A percentile compares a stretch with the other conserved stretches of the same genome.
Evolutionary conservation across 2,329 filamentous ascomycete species (phyloP).

Genomic region (Fusarium pseudograminearum): DNA sequence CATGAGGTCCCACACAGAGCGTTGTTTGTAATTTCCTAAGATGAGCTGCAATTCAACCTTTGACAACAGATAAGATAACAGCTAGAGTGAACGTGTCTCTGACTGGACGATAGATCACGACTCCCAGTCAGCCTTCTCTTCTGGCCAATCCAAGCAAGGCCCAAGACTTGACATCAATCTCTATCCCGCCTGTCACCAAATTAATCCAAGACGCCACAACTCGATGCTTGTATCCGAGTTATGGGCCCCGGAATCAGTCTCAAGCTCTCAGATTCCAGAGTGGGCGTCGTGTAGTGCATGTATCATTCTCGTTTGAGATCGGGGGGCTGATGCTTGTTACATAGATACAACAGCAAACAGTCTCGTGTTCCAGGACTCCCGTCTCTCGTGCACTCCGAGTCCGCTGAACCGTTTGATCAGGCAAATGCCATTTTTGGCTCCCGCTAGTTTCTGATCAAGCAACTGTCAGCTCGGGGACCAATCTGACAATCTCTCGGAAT

Average conservation of each 20-base stretch:
- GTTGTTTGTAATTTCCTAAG: constrained; percentile 47
- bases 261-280: not conserved
- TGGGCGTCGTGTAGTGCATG: constrained; percentile 16
- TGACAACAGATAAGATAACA: constrained; percentile 28
- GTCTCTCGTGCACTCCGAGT: constrained; percentile 6
- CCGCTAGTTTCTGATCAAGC: constrained; percentile 1
- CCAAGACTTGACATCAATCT: constrained; percentile 27
- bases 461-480: not conserved
- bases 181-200: constrained; percentile 27
- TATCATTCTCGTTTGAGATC: constrained; percentile 34
- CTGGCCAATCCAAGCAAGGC: constrained; percentile 24
- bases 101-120: constrained; percentile 17
- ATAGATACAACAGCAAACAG: constrained; percentile 21
- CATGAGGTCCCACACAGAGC: constrained; percentile 39
- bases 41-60: constrained; percentile 46
- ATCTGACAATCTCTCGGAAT: not conserved
- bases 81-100: constrained; percentile 29
- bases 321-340: constrained; percentile 7
- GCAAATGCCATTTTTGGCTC: constrained; percentile 2
- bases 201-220: constrained; percentile 28
- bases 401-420: not conserved
- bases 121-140: not conserved
- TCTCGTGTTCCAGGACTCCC: constrained; percentile 25
- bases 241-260: not conserved
- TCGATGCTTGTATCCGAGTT: constrained; percentile 25